phyloP scores from a whole-genome alignment of 2,329 filamentous ascomycete species.

The Onygenales sp. region DNA sequence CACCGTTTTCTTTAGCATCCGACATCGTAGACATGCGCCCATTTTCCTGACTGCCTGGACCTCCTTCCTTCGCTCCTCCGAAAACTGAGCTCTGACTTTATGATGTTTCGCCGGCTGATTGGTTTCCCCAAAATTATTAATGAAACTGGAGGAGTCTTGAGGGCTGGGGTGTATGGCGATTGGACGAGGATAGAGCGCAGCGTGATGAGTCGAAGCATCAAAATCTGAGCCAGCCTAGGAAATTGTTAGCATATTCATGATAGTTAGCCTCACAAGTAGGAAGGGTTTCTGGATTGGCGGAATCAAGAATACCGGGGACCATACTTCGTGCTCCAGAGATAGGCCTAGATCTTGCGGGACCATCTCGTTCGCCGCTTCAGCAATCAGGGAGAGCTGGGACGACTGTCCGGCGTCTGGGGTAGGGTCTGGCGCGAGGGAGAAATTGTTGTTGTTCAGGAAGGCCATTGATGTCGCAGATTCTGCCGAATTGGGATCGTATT shows the following conservation, averaged over 20 bases:
- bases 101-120: slow-evolving; percentile 32
- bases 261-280: neutral
- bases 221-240: slow-evolving; percentile 32
- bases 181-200: slow-evolving; percentile 30
- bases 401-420: slow-evolving; percentile 28
- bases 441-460: slow-evolving; percentile 25
- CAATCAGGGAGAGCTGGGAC: slow-evolving; percentile 36
- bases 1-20: slow-evolving; percentile 54
- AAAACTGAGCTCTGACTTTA: slow-evolving; percentile 47
- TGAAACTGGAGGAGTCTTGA: slow-evolving; percentile 28
- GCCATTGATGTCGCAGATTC: slow-evolving; percentile 16
- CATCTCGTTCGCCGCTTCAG: slow-evolving; percentile 38
- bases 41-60: slow-evolving; percentile 51
- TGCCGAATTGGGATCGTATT: neutral
- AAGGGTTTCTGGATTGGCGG: neutral
- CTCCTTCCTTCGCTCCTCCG: slow-evolving; percentile 46
- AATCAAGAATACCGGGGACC: slow-evolving; percentile 13
- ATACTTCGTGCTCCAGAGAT: slow-evolving; percentile 25
- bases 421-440: slow-evolving; percentile 26
- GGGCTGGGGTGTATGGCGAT: slow-evolving; percentile 35
- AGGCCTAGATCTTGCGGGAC: slow-evolving; percentile 26
- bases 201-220: slow-evolving; percentile 28
- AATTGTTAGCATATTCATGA: slow-evolving; percentile 11
- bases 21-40: slow-evolving; percentile 53
- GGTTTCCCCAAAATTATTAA: slow-evolving; percentile 31